Base-by-base conservation (phyloP, 2,329 filamentous ascomycete genomes). In the Alternaria atra region DNA sequence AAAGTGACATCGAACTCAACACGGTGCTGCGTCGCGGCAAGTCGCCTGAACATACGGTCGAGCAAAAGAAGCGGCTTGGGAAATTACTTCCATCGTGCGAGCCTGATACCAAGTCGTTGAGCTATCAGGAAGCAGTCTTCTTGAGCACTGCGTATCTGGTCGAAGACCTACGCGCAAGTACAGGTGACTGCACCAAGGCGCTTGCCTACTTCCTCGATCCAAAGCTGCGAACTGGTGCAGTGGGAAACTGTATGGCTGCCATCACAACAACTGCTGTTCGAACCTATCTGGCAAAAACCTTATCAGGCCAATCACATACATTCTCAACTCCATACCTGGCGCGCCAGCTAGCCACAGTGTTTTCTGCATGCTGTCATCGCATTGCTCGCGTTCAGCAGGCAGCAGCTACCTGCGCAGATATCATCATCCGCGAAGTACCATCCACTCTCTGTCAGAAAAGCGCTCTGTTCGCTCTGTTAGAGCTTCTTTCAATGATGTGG, bases 1-100 rank as follows among this genome's bases (percentile, higher is more conserved):
- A 99, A 78, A 97, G 94, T 76, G 95, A 98, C 67, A 94, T 99
- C 56, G 95, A 99, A 73, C 86, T 99, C 40, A 98, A 99, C 73
- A 97, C 93, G 0, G 91, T 98, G 17, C 84, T 99, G 52, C 89
- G 94, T 61, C 88, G 95, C 62, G 94, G 94, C 17, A 92, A 93
- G 83, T 92, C 89, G 65, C 87, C 89, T 6, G 91, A 94, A 30
- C 89, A 94, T 63, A 89, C 93, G 55, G 80, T 88, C 2, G 87
- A 91, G 64, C 93, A 97, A 75, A 97, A 96, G 82, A 91, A 89
- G 72, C 86, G 89, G 7, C 84, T 99, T 23, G 84, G 85, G 4
- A 86, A 88, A 63, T 85, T 95, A 46, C 83, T 99, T 29, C 92
- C 94, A 0, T 84, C 87, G 6, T 91, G 90, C 70, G 89, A 93